phyloP scores from a whole-genome alignment of 257 asterid species.

The Solanum habrochaites region DNA sequence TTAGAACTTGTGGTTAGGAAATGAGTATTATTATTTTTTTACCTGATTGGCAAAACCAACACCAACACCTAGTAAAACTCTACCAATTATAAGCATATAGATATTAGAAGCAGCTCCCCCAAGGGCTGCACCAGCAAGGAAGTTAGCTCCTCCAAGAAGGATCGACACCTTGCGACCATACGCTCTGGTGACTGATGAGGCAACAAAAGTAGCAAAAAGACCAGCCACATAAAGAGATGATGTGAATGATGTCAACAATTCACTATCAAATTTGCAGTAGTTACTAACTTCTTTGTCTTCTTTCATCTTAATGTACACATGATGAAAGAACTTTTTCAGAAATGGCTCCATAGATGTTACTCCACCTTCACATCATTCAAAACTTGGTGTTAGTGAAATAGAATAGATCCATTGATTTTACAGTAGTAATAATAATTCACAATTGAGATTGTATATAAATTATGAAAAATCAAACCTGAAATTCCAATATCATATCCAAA shows the following conservation, averaged over 20 bases:
- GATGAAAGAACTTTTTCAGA: constrained; percentile 48
- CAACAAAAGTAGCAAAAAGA: constrained; percentile 52
- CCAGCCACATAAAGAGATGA: constrained; percentile 77
- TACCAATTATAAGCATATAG: constrained; percentile 56
- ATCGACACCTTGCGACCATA: constrained; percentile 59
- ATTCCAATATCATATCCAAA: constrained; percentile 88
- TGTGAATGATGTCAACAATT: constrained; percentile 56
- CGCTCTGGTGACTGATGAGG: constrained; percentile 38
- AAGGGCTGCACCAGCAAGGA: constrained; percentile 60
- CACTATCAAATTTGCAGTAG: constrained; percentile 71
- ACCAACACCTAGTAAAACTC: constrained; percentile 66
- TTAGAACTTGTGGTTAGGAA: not conserved
- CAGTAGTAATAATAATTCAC: no score
- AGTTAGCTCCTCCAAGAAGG: constrained; percentile 54
- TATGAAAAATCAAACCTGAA: constrained; percentile 36
- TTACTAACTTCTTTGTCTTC: constrained; percentile 46
- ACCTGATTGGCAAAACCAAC: constrained; percentile 86
- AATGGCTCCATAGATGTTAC: constrained; percentile 82
- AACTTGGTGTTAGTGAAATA: not conserved
- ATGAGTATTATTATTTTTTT: not conserved
- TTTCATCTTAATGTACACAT: constrained; percentile 46
- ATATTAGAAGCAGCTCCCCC: constrained; percentile 54
- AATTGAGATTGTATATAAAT: not conserved
- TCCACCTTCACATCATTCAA: constrained; percentile 41
- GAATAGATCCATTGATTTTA: not conserved